Evolutionary conservation across 1,139 yeast species (phyloP).

Genomic region (Yamadazyma dendronema): DNA sequence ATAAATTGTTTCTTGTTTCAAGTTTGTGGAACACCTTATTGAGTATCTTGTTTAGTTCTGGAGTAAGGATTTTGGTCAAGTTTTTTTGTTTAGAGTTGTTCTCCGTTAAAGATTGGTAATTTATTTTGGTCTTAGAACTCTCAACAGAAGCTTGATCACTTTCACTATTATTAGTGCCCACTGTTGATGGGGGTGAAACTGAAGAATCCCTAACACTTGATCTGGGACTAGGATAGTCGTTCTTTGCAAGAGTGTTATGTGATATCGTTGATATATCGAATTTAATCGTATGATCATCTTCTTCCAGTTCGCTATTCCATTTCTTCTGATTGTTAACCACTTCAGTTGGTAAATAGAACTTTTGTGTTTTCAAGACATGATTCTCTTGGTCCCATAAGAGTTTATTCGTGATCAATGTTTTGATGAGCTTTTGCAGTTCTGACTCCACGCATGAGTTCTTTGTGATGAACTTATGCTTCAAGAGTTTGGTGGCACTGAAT

Average conservation of each 20-base stretch:
- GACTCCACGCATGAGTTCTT: slow-evolving; percentile 10
- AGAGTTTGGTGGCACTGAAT: slow-evolving; percentile 55
- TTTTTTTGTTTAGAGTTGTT: slow-evolving; percentile 25
- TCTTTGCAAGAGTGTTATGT: slow-evolving; percentile 6
- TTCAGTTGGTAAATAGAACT: slow-evolving; percentile 43
- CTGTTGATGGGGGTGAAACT: slow-evolving; percentile 12
- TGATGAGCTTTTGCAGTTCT: slow-evolving; percentile 17
- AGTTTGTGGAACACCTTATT: slow-evolving; percentile 37
- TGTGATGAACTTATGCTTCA: slow-evolving; percentile 58
- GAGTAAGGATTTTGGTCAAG: slow-evolving; percentile 21
- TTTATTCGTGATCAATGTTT: slow-evolving; percentile 38
- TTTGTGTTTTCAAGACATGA: slow-evolving; percentile 31
- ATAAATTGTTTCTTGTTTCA: slow-evolving; percentile 31
- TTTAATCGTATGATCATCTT: slow-evolving; percentile 21
- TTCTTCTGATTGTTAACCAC: slow-evolving; percentile 32
- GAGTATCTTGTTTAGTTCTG: slow-evolving; percentile 33
- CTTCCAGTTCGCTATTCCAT: slow-evolving; percentile 25
- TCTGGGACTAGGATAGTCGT: slow-evolving; percentile 12
- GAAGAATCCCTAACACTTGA: slow-evolving; percentile 18
- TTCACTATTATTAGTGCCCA: slow-evolving; percentile 1
- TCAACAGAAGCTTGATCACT: not conserved
- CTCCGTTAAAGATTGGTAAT: slow-evolving; percentile 11
- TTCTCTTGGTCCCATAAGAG: slow-evolving; percentile 44
- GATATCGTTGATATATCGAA: slow-evolving; percentile 40
- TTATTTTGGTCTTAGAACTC: slow-evolving; percentile 4